Evolutionary conservation across 495 filamentous ascomycete genomes (phyloP).

Genomic region (Jackrogersella minutella): DNA sequence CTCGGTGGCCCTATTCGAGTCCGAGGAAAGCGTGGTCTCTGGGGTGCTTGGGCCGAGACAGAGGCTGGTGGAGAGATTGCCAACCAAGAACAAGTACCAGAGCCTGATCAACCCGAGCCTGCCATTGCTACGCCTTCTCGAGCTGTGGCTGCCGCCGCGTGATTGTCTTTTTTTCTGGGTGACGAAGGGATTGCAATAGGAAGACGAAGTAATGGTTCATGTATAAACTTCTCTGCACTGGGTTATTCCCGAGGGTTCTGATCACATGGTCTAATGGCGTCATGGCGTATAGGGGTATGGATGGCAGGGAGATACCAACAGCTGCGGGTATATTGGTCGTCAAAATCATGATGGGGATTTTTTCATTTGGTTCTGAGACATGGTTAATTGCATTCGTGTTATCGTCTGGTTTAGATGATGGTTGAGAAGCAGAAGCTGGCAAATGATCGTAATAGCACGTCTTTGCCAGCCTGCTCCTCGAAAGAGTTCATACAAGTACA

Average conservation of each 20-base stretch:
- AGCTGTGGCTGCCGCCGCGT: conserved; percentile 46
- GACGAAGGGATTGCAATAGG: conserved; percentile 16
- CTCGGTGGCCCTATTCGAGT: conserved; percentile 82
- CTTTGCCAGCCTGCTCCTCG: conserved; percentile 12
- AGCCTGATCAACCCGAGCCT: conserved; percentile 43
- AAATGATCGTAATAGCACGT: conserved; percentile 8
- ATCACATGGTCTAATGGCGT: conserved; percentile 42
- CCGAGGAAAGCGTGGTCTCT: conserved; percentile 86
- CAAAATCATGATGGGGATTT: conserved; percentile 36
- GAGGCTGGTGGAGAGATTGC: conserved; percentile 69
- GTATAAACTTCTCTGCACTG: conserved; percentile 46
- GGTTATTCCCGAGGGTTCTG: conserved; percentile 36
- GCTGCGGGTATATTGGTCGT: conserved; percentile 42
- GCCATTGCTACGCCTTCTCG: conserved; percentile 47
- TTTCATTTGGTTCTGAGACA: conserved; percentile 14
- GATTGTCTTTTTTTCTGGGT: conserved; percentile 10
- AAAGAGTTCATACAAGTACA: conserved; percentile 9
- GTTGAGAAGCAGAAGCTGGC: conserved; percentile 4
- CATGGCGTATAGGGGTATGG: conserved; percentile 36
- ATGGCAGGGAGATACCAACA: conserved; percentile 45
- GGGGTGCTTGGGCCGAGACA: conserved; percentile 94
- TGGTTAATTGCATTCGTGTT: conserved; percentile 26
- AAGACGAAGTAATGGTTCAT: conserved; percentile 43
- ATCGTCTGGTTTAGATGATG: conserved; percentile 15
- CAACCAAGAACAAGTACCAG: conserved; percentile 47